These are phyloP conservation scores for Ascochyta rabiei DNA, from an alignment of 2,329 filamentous ascomycete genomes.

Conservation along the genomic window DNA sequence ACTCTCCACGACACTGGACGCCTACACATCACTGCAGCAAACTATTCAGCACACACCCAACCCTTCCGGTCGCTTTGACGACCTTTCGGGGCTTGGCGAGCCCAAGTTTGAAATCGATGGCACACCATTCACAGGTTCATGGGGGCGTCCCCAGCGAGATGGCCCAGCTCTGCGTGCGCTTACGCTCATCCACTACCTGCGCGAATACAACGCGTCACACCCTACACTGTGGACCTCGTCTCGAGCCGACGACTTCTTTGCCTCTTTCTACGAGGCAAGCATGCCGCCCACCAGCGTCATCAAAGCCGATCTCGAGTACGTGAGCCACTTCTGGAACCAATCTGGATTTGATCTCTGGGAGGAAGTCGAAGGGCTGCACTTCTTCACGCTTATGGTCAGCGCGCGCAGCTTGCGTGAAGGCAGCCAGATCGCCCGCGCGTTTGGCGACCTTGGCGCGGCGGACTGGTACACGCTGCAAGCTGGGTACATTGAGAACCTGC, in stretches of 20 bases:
- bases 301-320: conserved; percentile 55
- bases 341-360: conserved; percentile 55
- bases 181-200: conserved; percentile 51
- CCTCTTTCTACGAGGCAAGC: conserved; percentile 45
- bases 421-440: conserved; percentile 39
- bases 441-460: conserved; percentile 47
- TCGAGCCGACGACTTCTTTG: conserved; percentile 37
- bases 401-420: conserved; percentile 46
- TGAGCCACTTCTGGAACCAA: conserved; percentile 50
- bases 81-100: conserved; percentile 51
- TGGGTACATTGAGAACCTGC: conserved; percentile 38
- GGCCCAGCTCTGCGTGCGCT: conserved; percentile 52
- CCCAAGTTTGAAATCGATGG: conserved; percentile 52
- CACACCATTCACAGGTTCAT: conserved; percentile 45
- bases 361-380: conserved; percentile 52
- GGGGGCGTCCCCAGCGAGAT: conserved; percentile 54
- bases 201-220: conserved; percentile 49
- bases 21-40: conserved; percentile 43
- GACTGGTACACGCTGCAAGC: conserved; percentile 49
- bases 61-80: conserved; percentile 45
- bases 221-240: conserved; percentile 43
- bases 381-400: conserved; percentile 50
- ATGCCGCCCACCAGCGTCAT: conserved; percentile 49
- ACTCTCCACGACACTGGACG: conserved; percentile 40
- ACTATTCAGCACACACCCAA: conserved; percentile 49